These are phyloP conservation scores for Colletotrichum lindemuthianum DNA, from an alignment of 2,329 filamentous ascomycete genomes.

Conservation along the genomic window DNA sequence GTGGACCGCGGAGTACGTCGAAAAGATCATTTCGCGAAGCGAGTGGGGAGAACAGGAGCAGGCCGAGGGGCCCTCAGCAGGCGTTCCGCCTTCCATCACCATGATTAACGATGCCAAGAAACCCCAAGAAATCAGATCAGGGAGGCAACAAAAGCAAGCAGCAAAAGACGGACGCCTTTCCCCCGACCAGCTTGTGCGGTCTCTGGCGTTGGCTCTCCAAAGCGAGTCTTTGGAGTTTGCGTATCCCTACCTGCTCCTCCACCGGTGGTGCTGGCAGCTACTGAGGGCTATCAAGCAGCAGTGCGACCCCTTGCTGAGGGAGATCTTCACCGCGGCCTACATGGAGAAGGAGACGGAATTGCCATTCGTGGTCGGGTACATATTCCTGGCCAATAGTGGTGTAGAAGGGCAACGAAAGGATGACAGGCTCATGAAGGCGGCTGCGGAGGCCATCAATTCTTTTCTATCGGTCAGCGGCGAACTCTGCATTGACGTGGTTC, in stretches of 20 bases:
- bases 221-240: not conserved
- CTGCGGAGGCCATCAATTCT: no score
- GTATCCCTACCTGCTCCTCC: not conserved
- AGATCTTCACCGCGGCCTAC: not conserved
- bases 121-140: no score
- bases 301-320: not conserved
- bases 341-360: not conserved
- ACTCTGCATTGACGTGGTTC: no score
- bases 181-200: not conserved
- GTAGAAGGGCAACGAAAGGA: no score
- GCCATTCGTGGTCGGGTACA: no score
- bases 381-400: no score
- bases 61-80: not conserved
- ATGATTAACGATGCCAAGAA: no score
- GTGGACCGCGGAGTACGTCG: conserved; percentile 47
- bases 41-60: not conserved
- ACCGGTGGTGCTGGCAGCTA: not conserved
- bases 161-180: not conserved
- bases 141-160: no score
- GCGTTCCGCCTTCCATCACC: no score
- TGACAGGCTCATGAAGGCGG: no score
- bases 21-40: conserved; percentile 43
- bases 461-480: no score
- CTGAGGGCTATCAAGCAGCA: not conserved
- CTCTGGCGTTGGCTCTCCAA: not conserved